Evolutionary conservation across 2,329 filamentous ascomycete genomes (phyloP).

Genomic region (Setomelanomma holmii): DNA sequence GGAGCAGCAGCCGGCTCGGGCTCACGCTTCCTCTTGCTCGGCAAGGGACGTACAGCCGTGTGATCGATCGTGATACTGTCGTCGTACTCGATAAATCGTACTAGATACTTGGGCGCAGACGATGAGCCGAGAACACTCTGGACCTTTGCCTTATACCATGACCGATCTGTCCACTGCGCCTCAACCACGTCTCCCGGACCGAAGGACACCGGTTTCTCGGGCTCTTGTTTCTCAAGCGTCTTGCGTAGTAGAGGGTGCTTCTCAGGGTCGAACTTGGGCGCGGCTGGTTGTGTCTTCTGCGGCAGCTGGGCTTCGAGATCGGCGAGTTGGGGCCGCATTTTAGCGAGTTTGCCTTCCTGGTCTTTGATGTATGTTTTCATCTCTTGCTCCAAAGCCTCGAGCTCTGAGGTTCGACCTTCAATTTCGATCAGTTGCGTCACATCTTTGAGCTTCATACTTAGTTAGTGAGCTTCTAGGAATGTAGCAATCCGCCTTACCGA

Average conservation of each 20-base stretch:
- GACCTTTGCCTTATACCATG: constrained; percentile 91
- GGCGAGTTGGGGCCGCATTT: constrained; percentile 69
- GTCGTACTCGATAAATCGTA: constrained; percentile 93
- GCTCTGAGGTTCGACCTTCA: constrained; percentile 81
- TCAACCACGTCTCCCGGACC: constrained; percentile 88
- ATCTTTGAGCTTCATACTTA: constrained; percentile 52
- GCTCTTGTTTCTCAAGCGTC: constrained; percentile 49
- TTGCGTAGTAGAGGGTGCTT: constrained; percentile 77
- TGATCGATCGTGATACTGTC: constrained; percentile 79
- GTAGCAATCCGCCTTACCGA: constrained; percentile 1
- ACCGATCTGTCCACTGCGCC: constrained; percentile 90
- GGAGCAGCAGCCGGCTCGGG: constrained; percentile 74
- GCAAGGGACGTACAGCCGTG: constrained; percentile 41
- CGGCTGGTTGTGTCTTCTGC: constrained; percentile 46
- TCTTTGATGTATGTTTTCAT: constrained; percentile 82
- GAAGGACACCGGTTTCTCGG: constrained; percentile 63
- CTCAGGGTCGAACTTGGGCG: constrained; percentile 76
- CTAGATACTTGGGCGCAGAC: constrained; percentile 89
- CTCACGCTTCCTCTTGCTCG: constrained; percentile 71
- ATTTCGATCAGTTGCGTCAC: constrained; percentile 79
- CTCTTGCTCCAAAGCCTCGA: constrained; percentile 80
- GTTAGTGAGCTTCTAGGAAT: neutral
- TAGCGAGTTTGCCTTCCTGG: constrained; percentile 77
- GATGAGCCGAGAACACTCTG: constrained; percentile 91
- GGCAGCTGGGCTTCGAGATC: constrained; percentile 56